Conservation (phyloP, 495 filamentous ascomycete species). For the Apodospora peruviana region DNA sequence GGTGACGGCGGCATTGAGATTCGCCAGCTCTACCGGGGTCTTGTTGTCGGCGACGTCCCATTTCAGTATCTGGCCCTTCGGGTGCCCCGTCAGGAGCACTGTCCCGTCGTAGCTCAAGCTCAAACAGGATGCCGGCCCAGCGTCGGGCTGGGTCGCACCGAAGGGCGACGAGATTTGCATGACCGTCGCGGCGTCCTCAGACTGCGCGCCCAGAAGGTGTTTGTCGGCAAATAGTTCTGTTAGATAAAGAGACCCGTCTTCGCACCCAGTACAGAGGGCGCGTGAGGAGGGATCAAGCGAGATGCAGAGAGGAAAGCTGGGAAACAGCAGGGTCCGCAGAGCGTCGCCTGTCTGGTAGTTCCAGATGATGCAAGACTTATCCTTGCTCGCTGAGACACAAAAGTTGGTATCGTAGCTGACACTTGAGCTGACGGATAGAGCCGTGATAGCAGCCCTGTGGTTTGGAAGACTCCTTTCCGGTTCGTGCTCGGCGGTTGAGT, state of each 20-base stretch:
- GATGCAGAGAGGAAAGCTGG: conserved; percentile 63
- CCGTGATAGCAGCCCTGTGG: conserved; percentile 74
- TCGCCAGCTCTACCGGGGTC: conserved; percentile 57
- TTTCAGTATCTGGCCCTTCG: conserved; percentile 65
- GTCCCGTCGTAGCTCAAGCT: conserved; percentile 77
- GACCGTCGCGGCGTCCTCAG: conserved; percentile 42
- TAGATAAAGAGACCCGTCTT: conserved; percentile 78
- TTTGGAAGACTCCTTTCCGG: conserved; percentile 66
- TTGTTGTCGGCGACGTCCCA: conserved; percentile 64
- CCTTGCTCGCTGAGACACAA: conserved; percentile 70
- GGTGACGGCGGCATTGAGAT: conserved; percentile 70
- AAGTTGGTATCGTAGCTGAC: conserved; percentile 60
- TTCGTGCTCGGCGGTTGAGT: conserved; percentile 45
- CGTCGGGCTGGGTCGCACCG: conserved; percentile 52
- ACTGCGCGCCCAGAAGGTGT: conserved; percentile 50
- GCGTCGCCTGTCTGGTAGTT: conserved; percentile 72
- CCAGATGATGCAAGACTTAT: conserved; percentile 82
- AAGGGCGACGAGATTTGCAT: conserved; percentile 59
- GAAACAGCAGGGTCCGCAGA: conserved; percentile 74
- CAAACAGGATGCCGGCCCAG: conserved; percentile 57
- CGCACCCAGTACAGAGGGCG: conserved; percentile 74
- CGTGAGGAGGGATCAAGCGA: conserved; percentile 78
- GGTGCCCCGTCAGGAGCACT: conserved; percentile 72
- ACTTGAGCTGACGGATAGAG: conserved; percentile 62
- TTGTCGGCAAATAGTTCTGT: conserved; percentile 64